Conservation (phyloP, 805 yeast genomes). For the Scheffersomyces stipitis region DNA sequence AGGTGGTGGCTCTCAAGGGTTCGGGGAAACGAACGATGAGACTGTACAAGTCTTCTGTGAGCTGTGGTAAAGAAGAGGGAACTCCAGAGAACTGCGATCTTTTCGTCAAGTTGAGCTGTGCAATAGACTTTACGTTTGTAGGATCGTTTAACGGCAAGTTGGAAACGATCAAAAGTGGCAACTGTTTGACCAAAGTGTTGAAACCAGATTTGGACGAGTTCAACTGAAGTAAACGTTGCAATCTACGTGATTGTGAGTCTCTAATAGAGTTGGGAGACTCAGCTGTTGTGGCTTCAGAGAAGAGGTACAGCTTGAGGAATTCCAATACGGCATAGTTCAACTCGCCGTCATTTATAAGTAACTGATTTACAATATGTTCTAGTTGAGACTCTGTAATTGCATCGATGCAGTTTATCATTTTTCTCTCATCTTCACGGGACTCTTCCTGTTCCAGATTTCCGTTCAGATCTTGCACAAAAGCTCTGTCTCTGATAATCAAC, state of each 20-base stretch:
- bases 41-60: slow-evolving; percentile 55
- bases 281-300: slow-evolving; percentile 53
- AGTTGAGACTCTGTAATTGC: slow-evolving; percentile 39
- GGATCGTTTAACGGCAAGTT: slow-evolving; percentile 38
- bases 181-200: slow-evolving; percentile 52
- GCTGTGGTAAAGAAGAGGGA: slow-evolving; percentile 64
- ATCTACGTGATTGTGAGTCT: slow-evolving; percentile 34
- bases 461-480: slow-evolving; percentile 1
- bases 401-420: slow-evolving; percentile 40
- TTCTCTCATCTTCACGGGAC: slow-evolving; percentile 38
- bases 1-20: slow-evolving; percentile 87
- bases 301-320: slow-evolving; percentile 75
- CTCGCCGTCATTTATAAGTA: slow-evolving; percentile 71
- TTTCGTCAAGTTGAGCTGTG: slow-evolving; percentile 42
- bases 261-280: slow-evolving; percentile 25
- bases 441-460: slow-evolving; percentile 4
- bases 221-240: slow-evolving; percentile 53
- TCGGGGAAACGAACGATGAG: slow-evolving; percentile 69
- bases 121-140: slow-evolving; percentile 16
- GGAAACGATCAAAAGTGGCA: slow-evolving; percentile 57
- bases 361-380: slow-evolving; percentile 53
- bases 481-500: slow-evolving; percentile 43
- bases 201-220: slow-evolving; percentile 48
- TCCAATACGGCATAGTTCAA: slow-evolving; percentile 72
- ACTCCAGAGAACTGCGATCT: slow-evolving; percentile 49